Percentiles rank a stretch among this genome's conserved stretches.
Evolutionary conservation across 2,329 filamentous ascomycete genomes (phyloP).

Genomic region (Alternaria conjuncta): DNA sequence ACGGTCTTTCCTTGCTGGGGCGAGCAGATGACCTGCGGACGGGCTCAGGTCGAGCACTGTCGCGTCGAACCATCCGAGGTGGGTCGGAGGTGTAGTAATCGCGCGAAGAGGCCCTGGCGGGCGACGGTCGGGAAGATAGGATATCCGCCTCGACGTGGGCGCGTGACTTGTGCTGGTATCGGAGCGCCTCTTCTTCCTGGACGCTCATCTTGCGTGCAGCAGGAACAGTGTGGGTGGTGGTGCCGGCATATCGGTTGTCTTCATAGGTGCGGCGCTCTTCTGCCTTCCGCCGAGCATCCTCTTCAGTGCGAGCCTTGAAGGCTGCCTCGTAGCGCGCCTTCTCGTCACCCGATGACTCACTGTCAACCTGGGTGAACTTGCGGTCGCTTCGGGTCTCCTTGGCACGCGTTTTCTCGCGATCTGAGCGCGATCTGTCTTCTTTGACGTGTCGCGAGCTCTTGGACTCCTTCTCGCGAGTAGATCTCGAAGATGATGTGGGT

Average conservation of each 20-base stretch:
- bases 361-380: constrained; percentile 43
- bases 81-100: constrained; percentile 38
- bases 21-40: constrained; percentile 45
- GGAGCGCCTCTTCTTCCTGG: constrained; percentile 33
- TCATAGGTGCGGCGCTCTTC: constrained; percentile 42
- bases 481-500: constrained; percentile 31
- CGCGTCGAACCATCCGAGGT: constrained; percentile 28
- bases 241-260: constrained; percentile 23
- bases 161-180: constrained; percentile 37
- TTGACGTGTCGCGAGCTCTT: constrained; percentile 31
- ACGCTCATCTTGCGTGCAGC: constrained; percentile 35
- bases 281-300: constrained; percentile 34
- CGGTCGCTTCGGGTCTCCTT: constrained; percentile 50
- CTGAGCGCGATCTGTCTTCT: constrained; percentile 49
- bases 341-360: constrained; percentile 44
- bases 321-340: constrained; percentile 41
- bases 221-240: constrained; percentile 3
- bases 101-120: constrained; percentile 38
- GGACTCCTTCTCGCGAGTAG: constrained; percentile 40
- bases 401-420: constrained; percentile 49
- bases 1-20: constrained; percentile 35
- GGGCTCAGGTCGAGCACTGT: constrained; percentile 31
- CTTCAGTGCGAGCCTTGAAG: constrained; percentile 36
- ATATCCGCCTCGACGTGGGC: constrained; percentile 32
- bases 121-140: constrained; percentile 28